Conservation (phyloP, 2,329 filamentous ascomycete genomes). For the Pseudovirgaria hyperparasitica region DNA sequence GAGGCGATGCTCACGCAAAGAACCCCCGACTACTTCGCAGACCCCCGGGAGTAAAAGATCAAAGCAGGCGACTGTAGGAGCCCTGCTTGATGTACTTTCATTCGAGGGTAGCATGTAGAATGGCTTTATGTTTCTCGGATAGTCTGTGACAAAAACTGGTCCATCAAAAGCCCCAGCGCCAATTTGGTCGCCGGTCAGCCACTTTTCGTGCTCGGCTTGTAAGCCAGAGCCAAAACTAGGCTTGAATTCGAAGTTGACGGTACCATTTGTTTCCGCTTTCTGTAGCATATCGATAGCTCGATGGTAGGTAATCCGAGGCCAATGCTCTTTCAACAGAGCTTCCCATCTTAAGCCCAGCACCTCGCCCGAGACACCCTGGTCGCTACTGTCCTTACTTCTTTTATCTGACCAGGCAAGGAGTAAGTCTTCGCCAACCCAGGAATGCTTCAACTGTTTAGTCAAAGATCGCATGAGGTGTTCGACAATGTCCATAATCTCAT, state of each 20-base stretch:
- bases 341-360: slow-evolving; percentile 59
- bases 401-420: slow-evolving; percentile 31
- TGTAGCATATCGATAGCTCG: slow-evolving; percentile 61
- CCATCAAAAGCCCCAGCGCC: slow-evolving; percentile 46
- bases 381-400: slow-evolving; percentile 19
- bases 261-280: slow-evolving; percentile 37
- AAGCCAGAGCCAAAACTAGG: slow-evolving; percentile 64
- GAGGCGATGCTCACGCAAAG: slow-evolving; percentile 73
- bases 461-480: slow-evolving; percentile 61
- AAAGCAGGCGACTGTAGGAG: slow-evolving; percentile 69
- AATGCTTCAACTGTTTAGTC: slow-evolving; percentile 36
- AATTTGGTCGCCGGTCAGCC: slow-evolving; percentile 57
- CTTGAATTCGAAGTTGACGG: slow-evolving; percentile 48
- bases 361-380: slow-evolving; percentile 28
- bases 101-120: slow-evolving; percentile 65
- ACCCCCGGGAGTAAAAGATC: slow-evolving; percentile 77
- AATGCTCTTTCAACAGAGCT: slow-evolving; percentile 56
- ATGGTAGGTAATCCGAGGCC: slow-evolving; percentile 75
- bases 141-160: slow-evolving; percentile 87
- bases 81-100: slow-evolving; percentile 6
- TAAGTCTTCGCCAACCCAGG: slow-evolving; percentile 42
- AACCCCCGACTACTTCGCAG: slow-evolving; percentile 79
- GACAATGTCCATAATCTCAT: slow-evolving; percentile 62
- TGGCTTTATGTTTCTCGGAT: slow-evolving; percentile 78
- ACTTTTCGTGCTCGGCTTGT: slow-evolving; percentile 87